Evolutionary conservation across 2,329 filamentous ascomycete species (phyloP).

Genomic region (Ophiognomonia clavigignenti-juglandacearum): DNA sequence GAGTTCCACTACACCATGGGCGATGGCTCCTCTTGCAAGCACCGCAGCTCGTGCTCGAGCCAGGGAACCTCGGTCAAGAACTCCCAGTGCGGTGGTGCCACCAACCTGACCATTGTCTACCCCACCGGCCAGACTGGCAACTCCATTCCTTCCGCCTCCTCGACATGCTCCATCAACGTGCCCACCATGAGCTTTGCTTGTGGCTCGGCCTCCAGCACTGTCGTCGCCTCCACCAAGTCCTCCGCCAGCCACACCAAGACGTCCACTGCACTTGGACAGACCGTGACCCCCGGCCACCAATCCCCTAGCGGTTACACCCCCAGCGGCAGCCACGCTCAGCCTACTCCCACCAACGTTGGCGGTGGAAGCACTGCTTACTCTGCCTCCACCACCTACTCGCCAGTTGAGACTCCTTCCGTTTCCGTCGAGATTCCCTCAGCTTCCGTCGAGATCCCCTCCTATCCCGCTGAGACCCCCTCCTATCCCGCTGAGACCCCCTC

Average conservation of each 20-base stretch:
- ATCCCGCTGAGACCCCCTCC: too few relatives aligned
- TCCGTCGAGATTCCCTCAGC: conserved; percentile 12
- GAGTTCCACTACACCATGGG: conserved; percentile 86
- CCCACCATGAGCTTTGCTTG: conserved; percentile 76
- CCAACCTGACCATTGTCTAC: conserved; percentile 68
- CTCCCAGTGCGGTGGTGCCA: conserved; percentile 88
- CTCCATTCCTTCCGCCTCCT: conserved; percentile 33
- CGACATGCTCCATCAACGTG: conserved; percentile 66
- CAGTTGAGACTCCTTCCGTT: conserved; percentile 6
- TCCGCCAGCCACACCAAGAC: background rate
- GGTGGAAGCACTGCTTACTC: background rate
- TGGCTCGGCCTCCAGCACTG: conserved; percentile 28
- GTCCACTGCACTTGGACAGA: background rate
- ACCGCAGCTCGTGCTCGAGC: conserved; percentile 62
- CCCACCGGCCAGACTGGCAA: conserved; percentile 51
- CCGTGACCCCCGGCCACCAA: background rate
- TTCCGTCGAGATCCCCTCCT: too few relatives aligned
- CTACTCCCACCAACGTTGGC: background rate
- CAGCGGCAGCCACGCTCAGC: background rate
- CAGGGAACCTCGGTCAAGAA: conserved; percentile 70
- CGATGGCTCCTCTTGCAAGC: conserved; percentile 77
- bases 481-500: too few relatives aligned
- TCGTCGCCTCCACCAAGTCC: conserved; percentile 5
- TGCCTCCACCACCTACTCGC: conserved; percentile 2
- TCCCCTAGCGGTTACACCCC: too few relatives aligned